Evolutionary conservation across 2,329 filamentous ascomycete species (phyloP), one percentile per base, ranked within the genome.

Genomic region (Fusarium xylarioides): DNA sequence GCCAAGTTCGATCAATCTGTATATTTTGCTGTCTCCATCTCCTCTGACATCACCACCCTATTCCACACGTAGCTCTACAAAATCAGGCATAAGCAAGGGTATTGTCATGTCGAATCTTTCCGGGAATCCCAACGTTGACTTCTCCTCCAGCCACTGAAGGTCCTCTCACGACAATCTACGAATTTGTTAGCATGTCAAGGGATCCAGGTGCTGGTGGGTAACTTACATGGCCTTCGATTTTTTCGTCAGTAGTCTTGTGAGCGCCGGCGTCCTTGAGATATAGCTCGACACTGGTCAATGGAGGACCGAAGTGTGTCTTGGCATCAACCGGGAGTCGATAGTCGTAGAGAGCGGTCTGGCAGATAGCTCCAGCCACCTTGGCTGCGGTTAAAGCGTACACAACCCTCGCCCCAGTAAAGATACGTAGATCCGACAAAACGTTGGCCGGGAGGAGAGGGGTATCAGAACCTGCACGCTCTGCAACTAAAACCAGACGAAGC

Each of bases 281-380:
- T 43, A 98, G 81, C 83, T 98, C 95, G 2, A 95, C 88, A 75
- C 91, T 92, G 71, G 92, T 93, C 44, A 96, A 79, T 5, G 95
- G 95, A 15, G 92, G 86, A 7, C 96, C 96, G 78, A 98, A 97
- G 81, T 97, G 95, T 72, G 79, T 76, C 56, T 76, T 72, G 57
- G 71, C 75, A 47, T 81, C 79, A 44, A 80, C 81, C 42, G 82
- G 83, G 70, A 87, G 86, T 74, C 95, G 87, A 81, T 98, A 98
- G 80, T 98, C 95, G 79, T 93, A 97, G 43, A 95, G 87, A 69
- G 93, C 91, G 12, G 93, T 97, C 83, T 98, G 95, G 2, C 92
- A 86, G n/a, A 97, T 89, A 2, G 95, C 92, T 42, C 96, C 96
- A 5, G 95, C 95, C n/a, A 98, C 93, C 68, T 90, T 89, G 30